phyloP scores from a whole-genome alignment of 148 eudicot species.

The Gaultheria prostrata region DNA sequence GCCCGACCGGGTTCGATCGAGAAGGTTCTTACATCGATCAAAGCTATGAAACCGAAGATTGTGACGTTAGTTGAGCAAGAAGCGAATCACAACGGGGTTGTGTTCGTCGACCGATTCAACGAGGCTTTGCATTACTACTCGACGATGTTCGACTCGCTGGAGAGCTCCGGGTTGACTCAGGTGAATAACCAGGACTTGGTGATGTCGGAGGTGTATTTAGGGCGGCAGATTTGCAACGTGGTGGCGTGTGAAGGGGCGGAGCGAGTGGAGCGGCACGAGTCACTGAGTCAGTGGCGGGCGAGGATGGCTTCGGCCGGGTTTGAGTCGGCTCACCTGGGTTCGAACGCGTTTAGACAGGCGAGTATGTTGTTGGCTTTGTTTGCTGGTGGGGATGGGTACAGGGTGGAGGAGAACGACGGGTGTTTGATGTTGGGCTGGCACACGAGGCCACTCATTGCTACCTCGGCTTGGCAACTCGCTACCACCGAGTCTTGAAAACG shows the following conservation, averaged over 20 bases:
- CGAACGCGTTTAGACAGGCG: slow-evolving; percentile 83
- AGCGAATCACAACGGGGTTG: slow-evolving; percentile 67
- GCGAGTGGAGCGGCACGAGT: slow-evolving; percentile 84
- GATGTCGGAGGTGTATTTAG: slow-evolving; percentile 84
- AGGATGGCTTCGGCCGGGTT: slow-evolving; percentile 64
- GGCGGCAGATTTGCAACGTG: slow-evolving; percentile 85
- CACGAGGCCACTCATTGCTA: slow-evolving; percentile 82
- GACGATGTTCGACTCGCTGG: slow-evolving; percentile 83
- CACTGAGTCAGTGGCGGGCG: slow-evolving; percentile 62
- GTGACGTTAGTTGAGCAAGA: slow-evolving; percentile 82
- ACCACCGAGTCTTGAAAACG: slow-evolving; percentile 16
- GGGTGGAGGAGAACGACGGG: slow-evolving; percentile 81
- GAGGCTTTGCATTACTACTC: slow-evolving; percentile 84
- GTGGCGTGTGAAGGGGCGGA: slow-evolving; percentile 86
- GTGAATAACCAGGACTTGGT: slow-evolving; percentile 43
- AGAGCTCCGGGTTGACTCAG: slow-evolving; percentile 49
- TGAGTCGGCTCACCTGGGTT: slow-evolving; percentile 70
- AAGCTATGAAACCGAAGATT: slow-evolving; percentile 67
- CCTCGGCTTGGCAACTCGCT: slow-evolving; percentile 85
- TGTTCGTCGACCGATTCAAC: slow-evolving; percentile 71
- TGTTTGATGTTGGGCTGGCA: slow-evolving; percentile 91
- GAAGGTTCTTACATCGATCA: slow-evolving; percentile 53
- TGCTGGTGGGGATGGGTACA: slow-evolving; percentile 82
- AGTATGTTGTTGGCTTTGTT: slow-evolving; percentile 64
- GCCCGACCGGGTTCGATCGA: slow-evolving; percentile 53